Conservation (phyloP, 371 early-diverging fungal species). For the Mortierella sp. region DNA sequence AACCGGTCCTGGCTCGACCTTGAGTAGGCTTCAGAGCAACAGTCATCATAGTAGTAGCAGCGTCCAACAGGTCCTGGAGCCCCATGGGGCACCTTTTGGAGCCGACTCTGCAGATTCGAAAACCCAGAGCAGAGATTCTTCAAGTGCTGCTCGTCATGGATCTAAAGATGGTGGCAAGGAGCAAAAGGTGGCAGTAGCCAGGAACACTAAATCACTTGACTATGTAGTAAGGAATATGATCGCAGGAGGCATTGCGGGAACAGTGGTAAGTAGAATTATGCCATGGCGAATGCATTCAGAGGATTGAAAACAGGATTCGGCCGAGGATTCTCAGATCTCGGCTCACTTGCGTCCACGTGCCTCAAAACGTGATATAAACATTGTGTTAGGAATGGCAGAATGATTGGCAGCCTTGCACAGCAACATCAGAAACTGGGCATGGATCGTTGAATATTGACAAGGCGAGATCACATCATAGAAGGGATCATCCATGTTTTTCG, state of each 20-base stretch:
- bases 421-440: neutral
- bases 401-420: neutral
- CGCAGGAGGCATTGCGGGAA: conserved; percentile 53
- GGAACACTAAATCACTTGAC: conserved; percentile 34
- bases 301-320: neutral
- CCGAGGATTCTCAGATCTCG: neutral
- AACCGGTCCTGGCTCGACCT: conserved; percentile 34
- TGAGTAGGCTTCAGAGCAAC: conserved; percentile 24
- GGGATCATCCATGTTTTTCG: neutral
- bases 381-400: too few relatives aligned
- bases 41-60: conserved; percentile 10
- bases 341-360: neutral
- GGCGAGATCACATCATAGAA: neutral
- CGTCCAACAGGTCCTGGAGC: neutral
- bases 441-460: neutral
- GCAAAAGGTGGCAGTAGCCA: neutral
- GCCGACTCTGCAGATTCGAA: neutral
- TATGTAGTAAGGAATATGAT: conserved; percentile 43
- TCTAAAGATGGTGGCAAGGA: conserved; percentile 10
- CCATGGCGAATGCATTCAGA: neutral
- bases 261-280: conserved; percentile 29
- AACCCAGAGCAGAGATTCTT: neutral
- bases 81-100: neutral
- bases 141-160: conserved; percentile 1
- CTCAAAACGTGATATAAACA: neutral